phyloP scores from a whole-genome alignment of 805 yeast genomes.

The Metschnikowia dekortorum region DNA sequence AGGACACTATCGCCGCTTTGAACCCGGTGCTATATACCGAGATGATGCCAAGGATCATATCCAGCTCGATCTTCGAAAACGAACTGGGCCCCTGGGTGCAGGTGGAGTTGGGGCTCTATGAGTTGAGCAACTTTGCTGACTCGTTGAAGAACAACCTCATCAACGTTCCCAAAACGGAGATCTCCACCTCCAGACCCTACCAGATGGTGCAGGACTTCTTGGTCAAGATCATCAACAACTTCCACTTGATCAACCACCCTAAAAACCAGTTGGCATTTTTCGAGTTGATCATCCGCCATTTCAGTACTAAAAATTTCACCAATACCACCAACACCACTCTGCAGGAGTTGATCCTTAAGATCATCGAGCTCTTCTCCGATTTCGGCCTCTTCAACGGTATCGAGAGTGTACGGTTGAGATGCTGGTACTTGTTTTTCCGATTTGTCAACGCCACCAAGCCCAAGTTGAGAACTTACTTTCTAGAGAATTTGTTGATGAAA shows the following conservation, averaged over 20 bases:
- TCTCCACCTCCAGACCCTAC: constrained; percentile 63
- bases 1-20: constrained; percentile 67
- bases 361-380: constrained; percentile 73
- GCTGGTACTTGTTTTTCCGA: constrained; percentile 88
- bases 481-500: constrained; percentile 55
- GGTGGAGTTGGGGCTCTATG: constrained; percentile 82
- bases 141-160: constrained; percentile 73
- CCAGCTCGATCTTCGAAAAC: constrained; percentile 20
- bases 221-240: constrained; percentile 43
- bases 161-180: constrained; percentile 61
- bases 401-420: constrained; percentile 72
- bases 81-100: constrained; percentile 33
- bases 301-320: constrained; percentile 45
- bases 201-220: constrained; percentile 59
- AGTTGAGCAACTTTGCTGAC: constrained; percentile 75
- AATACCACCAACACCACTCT: constrained; percentile 33
- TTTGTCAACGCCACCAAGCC: constrained; percentile 77
- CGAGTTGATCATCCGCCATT: constrained; percentile 80
- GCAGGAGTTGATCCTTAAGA: constrained; percentile 49
- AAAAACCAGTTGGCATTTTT: constrained; percentile 75
- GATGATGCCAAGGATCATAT: constrained; percentile 56
- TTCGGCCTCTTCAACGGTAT: constrained; percentile 75
- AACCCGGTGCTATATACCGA: constrained; percentile 59
- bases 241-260: constrained; percentile 59
- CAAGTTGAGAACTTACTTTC: constrained; percentile 42